These are phyloP conservation scores for Hypholoma sublateritium DNA, from an alignment of 768 basidiomycete genomes.

Conservation along the genomic window DNA sequence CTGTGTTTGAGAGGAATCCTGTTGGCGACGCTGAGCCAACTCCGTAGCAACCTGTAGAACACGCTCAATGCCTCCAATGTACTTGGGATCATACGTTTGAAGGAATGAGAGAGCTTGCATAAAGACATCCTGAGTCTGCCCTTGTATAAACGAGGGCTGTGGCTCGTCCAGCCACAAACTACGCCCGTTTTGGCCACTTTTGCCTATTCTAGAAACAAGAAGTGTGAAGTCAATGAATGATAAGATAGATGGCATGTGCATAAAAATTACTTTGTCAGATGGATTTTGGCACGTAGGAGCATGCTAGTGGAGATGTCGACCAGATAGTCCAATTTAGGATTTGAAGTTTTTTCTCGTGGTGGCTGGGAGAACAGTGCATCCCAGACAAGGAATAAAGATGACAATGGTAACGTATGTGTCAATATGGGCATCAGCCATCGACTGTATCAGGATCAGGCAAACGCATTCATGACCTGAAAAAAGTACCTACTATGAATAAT, in stretches of 20 bases:
- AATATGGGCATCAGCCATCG: slow-evolving; percentile 75
- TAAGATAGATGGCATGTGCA: neutral
- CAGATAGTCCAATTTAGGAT: slow-evolving; percentile 1
- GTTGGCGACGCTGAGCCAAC: slow-evolving; percentile 49
- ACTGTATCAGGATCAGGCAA: slow-evolving; percentile 32
- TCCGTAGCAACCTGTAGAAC: slow-evolving; percentile 69
- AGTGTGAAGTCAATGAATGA: neutral
- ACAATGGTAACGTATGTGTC: slow-evolving; percentile 69
- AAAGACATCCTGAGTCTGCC: slow-evolving; percentile 64
- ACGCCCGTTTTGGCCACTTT: slow-evolving; percentile 26
- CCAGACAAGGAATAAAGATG: slow-evolving; percentile 63
- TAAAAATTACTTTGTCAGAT: neutral
- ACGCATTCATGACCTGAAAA: neutral
- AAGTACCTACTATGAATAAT: slow-evolving; percentile 73
- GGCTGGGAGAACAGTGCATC: slow-evolving; percentile 34
- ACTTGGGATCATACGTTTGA: slow-evolving; percentile 61
- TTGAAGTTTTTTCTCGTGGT: slow-evolving; percentile 1
- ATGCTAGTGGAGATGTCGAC: slow-evolving; percentile 2
- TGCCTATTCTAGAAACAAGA: neutral
- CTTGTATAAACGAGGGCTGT: slow-evolving; percentile 10
- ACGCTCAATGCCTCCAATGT: slow-evolving; percentile 68
- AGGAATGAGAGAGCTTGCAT: slow-evolving; percentile 64
- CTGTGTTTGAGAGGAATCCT: slow-evolving; percentile 32
- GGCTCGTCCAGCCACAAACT: slow-evolving; percentile 1
- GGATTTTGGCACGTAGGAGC: neutral